Evolutionary conservation across 805 yeast species (phyloP).

Genomic region (Candida ascalaphidarum): DNA sequence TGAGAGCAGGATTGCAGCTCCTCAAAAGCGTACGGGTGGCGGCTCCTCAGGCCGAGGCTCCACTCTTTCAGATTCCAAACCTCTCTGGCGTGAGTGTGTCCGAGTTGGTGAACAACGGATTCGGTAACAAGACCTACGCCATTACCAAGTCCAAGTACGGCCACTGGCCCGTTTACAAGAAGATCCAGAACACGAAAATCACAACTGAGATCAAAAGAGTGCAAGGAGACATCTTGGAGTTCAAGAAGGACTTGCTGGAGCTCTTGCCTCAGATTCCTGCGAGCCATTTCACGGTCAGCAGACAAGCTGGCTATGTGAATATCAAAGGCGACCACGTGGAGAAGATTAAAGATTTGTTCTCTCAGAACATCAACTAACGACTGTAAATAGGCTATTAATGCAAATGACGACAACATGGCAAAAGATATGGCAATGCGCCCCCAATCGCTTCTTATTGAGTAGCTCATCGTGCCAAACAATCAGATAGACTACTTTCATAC

Average conservation of each 20-base stretch:
- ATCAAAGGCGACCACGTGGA: conserved; percentile 32
- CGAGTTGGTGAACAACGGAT: conserved; percentile 17
- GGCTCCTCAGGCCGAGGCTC: too few species aligned
- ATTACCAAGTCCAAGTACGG: conserved; percentile 50
- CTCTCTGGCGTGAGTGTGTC: too few species aligned
- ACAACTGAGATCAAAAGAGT: conserved; percentile 69
- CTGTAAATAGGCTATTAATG: too few species aligned
- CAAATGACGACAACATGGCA: conserved; percentile 2
- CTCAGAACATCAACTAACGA: too few species aligned
- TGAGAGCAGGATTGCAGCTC: too few species aligned
- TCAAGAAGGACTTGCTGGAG: conserved; percentile 57
- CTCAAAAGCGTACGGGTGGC: too few species aligned
- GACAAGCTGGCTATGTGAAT: conserved; percentile 25
- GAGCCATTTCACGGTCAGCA: conserved; percentile 23
- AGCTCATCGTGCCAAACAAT: too few species aligned
- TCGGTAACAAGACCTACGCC: conserved; percentile 29
- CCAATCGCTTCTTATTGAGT: not conserved
- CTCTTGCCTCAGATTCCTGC: conserved; percentile 40
- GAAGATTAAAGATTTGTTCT: conserved; percentile 18
- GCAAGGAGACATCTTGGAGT: conserved; percentile 55
- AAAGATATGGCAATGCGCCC: not conserved
- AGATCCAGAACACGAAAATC: conserved; percentile 53
- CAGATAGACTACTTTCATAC: too few species aligned
- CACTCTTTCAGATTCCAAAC: too few species aligned
- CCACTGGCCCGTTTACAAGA: conserved; percentile 75